phyloP scores from a whole-genome alignment of 163 green algal genomes.

The Scenedesmus sp. region DNA sequence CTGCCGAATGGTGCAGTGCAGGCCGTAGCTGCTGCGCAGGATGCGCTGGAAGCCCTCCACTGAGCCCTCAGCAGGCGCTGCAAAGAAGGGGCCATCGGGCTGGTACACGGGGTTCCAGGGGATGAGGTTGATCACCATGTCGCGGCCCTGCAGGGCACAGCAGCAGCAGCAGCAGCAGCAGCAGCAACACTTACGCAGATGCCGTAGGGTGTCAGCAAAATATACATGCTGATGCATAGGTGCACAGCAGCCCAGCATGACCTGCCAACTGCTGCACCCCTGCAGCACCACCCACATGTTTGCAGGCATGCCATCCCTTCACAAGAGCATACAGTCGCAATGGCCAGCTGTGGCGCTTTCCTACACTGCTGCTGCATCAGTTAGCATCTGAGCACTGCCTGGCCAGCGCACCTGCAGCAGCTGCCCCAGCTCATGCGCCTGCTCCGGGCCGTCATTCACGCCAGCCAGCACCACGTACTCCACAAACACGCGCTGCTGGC shows the following conservation, averaged over 20 bases:
- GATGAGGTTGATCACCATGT: conserved; percentile 84
- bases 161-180: no score
- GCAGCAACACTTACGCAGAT: no score
- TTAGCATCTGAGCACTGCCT: not conserved
- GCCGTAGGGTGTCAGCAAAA: no score
- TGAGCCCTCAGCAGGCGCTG: conserved; percentile 64
- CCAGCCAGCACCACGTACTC: conserved; percentile 96
- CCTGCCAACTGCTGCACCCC: no score
- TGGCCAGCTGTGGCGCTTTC: no score
- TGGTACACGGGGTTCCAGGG: conserved; percentile 69
- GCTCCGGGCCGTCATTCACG: conserved; percentile 87
- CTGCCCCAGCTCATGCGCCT: conserved; percentile 88
- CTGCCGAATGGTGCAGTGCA: conserved; percentile 89
- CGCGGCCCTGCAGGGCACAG: not conserved
- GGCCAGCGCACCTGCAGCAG: conserved; percentile 70
- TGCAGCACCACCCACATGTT: no score
- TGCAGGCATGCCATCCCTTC: no score
- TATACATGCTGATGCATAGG: no score
- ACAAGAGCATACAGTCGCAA: no score
- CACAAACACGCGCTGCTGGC: conserved; percentile 77
- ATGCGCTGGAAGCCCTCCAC: conserved; percentile 73
- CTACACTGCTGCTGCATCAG: no score
- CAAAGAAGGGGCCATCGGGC: conserved; percentile 60
- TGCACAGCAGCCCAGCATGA: no score
- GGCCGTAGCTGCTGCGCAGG: conserved; percentile 76